Base-by-base conservation (phyloP, 371 early-diverging fungal genomes). In the Umbelopsis sp. region DNA sequence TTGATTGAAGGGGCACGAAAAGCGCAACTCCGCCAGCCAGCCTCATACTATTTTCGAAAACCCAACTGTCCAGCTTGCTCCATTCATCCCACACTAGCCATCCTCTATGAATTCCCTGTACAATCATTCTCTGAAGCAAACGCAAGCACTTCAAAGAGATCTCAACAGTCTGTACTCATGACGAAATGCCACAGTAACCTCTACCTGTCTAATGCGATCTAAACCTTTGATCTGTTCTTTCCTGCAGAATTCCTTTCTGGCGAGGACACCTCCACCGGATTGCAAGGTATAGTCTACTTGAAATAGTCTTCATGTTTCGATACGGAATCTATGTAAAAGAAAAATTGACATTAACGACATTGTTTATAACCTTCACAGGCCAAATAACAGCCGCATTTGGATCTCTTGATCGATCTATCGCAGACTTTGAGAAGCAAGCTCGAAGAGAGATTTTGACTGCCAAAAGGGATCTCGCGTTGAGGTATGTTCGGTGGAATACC, bases 381-480 rank as follows among this genome's bases (percentile, higher is more conserved):
- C 91, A 92, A 69, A 89, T 93, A 41, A 77, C 91, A 20, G 90
- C 89, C 1, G 80, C 86, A 5, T 85, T 92, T 50, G 85, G 80
- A 62, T 79, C 89, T 6, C 79, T 93, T 66, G 84, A 91, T 72
- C 84, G 91, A 22, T 85, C 89, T 2, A 88, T 89, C 62, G 88
- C 89, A 69, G 93, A 94, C 63, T 86, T 92, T 74, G 90, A 90
- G 22, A 81, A 83, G 64, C 76, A 91, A 66, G 90, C 92, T 35
- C 88, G 87, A 74, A 81, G 91, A 70, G 94, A 94, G 72, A 79
- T 92, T 71, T 88, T 92, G 35, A 77, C 89, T 8, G 86, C 78
- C 29, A 93, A 92, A 69, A 90, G 91, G 70, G 92, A 94, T 72
- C 91, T 86, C 25, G 92, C 92, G 1, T 70, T 88, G 24, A 81